Evolutionary conservation across 2,329 filamentous ascomycete species (phyloP), one percentile per base, ranked within the genome.

Genomic region (Cladophialophora bantiana): DNA sequence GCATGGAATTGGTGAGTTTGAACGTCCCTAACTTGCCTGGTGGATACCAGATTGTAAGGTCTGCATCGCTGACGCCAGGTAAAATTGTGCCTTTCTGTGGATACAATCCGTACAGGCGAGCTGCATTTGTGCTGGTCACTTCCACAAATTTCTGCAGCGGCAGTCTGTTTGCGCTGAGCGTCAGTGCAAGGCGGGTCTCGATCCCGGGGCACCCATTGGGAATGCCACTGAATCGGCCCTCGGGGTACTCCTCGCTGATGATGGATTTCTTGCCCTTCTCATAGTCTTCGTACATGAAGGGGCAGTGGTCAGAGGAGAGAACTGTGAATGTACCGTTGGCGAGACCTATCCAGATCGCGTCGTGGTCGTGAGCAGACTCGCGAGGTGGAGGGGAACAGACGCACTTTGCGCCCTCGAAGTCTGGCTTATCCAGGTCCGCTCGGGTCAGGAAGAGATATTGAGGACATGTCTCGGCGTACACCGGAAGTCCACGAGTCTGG

Each of bases 151-250:
- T 83, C 26, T 79, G 80, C 3, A 83, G 70, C 2, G 79, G 71
- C 7, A 87, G 77, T 18, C 80, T 76, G 4, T 74, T 69, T 2
- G 78, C 77, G 32, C 76, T 74, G 36, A 86, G 76, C 0, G 80
- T 78, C 3, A 87, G 75, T 0, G 84, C 76, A 20, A 88, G 75
- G 1, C 85, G 76, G 1, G 86, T 88, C 75, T 88, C 86, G 32
- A 88, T 79, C 0, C 86, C 86, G 0, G 86, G 84, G 54, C 83
- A 77, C 4, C 86, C 86, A 70, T 88, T 88, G 6, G 86, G 85
- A 48, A 88, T 86, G 64, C 85, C 82, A 54, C 82, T 81, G 75
- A 88, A 88, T 54, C 80, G 78, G 0, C 78, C 78, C 1, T 76
- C 62, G 0, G 83, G 83, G 64, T 78, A 80, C 36, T 82, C 81